phyloP scores from a whole-genome alignment of 2,329 filamentous ascomycete genomes.

The Ophiosphaerella korrae region DNA sequence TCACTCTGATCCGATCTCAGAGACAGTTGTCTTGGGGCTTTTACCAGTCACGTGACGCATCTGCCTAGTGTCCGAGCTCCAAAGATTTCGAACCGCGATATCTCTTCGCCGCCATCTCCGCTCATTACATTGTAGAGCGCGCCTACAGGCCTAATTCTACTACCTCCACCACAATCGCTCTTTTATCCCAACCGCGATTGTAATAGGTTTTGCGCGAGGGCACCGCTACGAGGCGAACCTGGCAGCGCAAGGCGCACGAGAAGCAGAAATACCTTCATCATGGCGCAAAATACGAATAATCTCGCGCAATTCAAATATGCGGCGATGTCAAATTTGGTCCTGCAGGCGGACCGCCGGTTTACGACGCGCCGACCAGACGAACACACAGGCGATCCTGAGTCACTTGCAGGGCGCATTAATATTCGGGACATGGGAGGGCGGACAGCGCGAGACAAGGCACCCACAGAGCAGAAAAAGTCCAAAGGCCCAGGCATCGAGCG shows the following conservation, averaged over 20 bases:
- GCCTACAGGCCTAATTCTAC: no score
- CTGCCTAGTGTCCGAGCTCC: no score
- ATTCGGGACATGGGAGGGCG: slow-evolving; percentile 93
- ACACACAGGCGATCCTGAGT: slow-evolving; percentile 95
- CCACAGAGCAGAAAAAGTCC: slow-evolving; percentile 76
- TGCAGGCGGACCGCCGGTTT: slow-evolving; percentile 98
- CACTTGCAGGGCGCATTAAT: slow-evolving; percentile 88
- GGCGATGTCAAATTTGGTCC: slow-evolving; percentile 99
- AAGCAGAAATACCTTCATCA: slow-evolving; percentile 24
- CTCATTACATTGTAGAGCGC: no score
- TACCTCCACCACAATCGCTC: no score
- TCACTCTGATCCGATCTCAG: no score
- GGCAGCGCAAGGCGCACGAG: slow-evolving; percentile 28
- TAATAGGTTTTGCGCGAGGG: slow-evolving; percentile 1
- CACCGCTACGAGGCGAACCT: slow-evolving; percentile 10
- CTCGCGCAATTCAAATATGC: slow-evolving; percentile 98
- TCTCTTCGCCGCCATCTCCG: no score
- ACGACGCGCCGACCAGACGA: slow-evolving; percentile 91
- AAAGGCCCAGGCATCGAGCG: slow-evolving; percentile 72
- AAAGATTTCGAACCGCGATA: no score
- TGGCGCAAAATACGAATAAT: slow-evolving; percentile 57
- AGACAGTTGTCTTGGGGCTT: no score
- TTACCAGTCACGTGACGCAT: no score
- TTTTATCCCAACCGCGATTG: no score
- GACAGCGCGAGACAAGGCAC: slow-evolving; percentile 77